Conservation (phyloP, 306 rosid genomes). For the Elaeagnus macrophylla region DNA sequence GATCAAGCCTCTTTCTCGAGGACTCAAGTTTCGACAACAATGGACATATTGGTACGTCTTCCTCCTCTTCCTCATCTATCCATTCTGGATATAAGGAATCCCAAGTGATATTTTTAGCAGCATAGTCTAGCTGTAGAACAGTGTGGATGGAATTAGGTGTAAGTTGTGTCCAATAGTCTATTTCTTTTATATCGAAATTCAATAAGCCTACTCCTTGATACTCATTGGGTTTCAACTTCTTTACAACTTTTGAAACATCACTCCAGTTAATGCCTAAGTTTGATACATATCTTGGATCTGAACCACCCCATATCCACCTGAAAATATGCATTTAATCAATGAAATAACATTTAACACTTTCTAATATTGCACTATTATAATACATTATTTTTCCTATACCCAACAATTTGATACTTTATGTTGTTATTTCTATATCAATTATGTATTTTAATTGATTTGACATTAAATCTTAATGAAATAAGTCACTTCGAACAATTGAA, state of each 20-base stretch:
- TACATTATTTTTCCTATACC: neutral
- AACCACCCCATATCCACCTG: slow-evolving; percentile 91
- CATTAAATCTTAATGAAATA: too few species aligned
- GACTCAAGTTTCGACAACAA: slow-evolving; percentile 53
- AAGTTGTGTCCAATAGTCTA: slow-evolving; percentile 47
- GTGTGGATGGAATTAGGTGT: slow-evolving; percentile 44
- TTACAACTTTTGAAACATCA: slow-evolving; percentile 37
- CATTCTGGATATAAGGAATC: slow-evolving; percentile 83
- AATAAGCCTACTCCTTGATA: slow-evolving; percentile 65
- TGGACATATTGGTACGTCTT: slow-evolving; percentile 72
- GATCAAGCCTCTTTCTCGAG: slow-evolving; percentile 56
- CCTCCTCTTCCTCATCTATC: slow-evolving; percentile 93
- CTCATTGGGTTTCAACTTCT: slow-evolving; percentile 32
- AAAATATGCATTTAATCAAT: slow-evolving; percentile 16
- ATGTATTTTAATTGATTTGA: too few species aligned
- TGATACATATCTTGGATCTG: slow-evolving; percentile 50
- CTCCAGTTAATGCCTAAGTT: slow-evolving; percentile 43
- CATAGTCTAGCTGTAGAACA: slow-evolving; percentile 46
- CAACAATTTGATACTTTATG: too few species aligned
- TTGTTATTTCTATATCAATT: too few species aligned
- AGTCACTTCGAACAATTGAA: too few species aligned
- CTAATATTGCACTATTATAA: too few species aligned
- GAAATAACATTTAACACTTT: too few species aligned
- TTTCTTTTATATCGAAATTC: slow-evolving; percentile 58
- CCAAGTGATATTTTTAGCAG: slow-evolving; percentile 63